These are phyloP conservation scores for Morella rubra DNA, from an alignment of 306 rosid genomes.

Conservation along the genomic window DNA sequence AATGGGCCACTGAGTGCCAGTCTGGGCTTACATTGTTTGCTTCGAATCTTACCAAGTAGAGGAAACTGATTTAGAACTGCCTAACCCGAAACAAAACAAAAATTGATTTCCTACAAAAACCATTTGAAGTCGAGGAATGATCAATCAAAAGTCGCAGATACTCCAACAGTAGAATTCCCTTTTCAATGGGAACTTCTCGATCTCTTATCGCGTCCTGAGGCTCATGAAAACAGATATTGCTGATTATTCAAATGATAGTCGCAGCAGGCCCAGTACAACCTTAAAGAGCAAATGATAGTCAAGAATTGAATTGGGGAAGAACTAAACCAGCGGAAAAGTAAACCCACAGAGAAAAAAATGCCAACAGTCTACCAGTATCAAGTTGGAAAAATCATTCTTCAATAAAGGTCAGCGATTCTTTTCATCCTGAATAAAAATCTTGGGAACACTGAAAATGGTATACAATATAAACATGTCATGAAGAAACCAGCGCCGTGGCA, in stretches of 20 bases:
- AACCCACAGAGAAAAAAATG: not conserved
- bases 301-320: not conserved
- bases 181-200: not conserved
- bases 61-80: too few species aligned
- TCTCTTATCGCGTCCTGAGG: not conserved
- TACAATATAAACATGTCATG: not conserved
- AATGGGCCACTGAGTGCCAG: too few species aligned
- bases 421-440: not conserved
- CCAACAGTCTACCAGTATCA: not conserved
- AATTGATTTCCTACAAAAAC: too few species aligned
- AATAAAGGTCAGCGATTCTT: not conserved
- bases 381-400: not conserved
- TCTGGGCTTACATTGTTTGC: too few species aligned
- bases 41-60: too few species aligned
- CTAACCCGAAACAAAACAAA: too few species aligned
- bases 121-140: too few species aligned
- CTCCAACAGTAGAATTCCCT: not conserved
- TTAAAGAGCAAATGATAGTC: not conserved
- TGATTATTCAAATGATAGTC: not conserved
- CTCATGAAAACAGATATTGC: not conserved
- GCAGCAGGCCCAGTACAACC: not conserved
- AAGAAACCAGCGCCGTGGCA: conserved; percentile 19
- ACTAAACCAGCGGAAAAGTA: not conserved
- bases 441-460: not conserved
- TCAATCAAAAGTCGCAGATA: too few species aligned